Conservation (phyloP, 2,329 filamentous ascomycete species). For the Paradendryphiella salina region DNA sequence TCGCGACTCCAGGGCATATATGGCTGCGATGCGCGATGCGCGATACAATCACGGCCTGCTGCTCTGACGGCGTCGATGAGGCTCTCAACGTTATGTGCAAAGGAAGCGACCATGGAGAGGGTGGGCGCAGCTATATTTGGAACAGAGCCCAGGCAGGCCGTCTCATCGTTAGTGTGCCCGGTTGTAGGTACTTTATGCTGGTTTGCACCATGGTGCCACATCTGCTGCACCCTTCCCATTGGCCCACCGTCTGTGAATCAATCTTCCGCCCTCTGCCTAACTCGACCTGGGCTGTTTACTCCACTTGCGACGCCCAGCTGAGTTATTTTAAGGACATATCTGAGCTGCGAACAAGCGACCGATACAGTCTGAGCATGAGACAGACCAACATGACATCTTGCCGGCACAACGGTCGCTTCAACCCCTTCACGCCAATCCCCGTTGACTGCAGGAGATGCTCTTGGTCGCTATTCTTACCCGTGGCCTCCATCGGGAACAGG, state of each 20-base stretch:
- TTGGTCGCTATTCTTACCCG: slow-evolving; percentile 23
- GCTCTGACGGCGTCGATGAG: slow-evolving; percentile 24
- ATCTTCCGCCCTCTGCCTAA: slow-evolving; percentile 7
- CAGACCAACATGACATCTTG: slow-evolving; percentile 3
- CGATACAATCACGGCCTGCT: slow-evolving; percentile 22
- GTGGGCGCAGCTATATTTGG: slow-evolving; percentile 35
- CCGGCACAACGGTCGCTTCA: slow-evolving; percentile 7
- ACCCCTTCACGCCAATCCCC: slow-evolving; percentile 6
- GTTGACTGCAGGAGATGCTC: slow-evolving; percentile 17
- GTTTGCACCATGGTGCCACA: slow-evolving; percentile 13
- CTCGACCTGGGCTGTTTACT: slow-evolving; percentile 10
- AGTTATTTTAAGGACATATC: slow-evolving; percentile 42
- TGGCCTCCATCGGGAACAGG: slow-evolving; percentile 5
- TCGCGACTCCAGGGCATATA: slow-evolving; percentile 32
- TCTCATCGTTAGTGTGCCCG: slow-evolving; percentile 24
- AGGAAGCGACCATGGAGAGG: slow-evolving; percentile 29
- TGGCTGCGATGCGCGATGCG: slow-evolving; percentile 27
- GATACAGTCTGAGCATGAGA: slow-evolving; percentile 17
- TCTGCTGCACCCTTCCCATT: slow-evolving; percentile 10
- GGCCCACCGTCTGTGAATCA: slow-evolving; percentile 12
- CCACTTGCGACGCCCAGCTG: slow-evolving; percentile 15
- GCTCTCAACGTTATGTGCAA: slow-evolving; percentile 38
- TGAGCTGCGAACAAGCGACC: slow-evolving; percentile 12
- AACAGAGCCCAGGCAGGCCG: slow-evolving; percentile 32
- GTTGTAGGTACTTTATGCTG: slow-evolving; percentile 16